Conservation (phyloP, 768 basidiomycete species). For the Fomitopsis pulvina region DNA sequence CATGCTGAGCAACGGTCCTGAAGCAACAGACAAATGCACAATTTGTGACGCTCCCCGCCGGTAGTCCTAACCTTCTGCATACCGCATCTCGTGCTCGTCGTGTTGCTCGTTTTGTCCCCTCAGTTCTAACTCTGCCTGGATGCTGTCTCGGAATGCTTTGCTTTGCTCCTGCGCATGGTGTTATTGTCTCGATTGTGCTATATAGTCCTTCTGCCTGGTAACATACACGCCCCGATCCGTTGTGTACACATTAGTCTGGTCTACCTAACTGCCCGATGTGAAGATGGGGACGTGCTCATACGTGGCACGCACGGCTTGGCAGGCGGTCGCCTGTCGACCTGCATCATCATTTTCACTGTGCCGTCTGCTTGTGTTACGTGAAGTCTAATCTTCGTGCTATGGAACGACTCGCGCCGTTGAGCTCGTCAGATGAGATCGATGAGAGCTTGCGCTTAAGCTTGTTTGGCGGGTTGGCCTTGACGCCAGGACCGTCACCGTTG, state of each 20-base stretch:
- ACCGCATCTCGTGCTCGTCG: too few species aligned
- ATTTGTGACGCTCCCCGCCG: constrained; percentile 32
- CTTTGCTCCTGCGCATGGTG: too few species aligned
- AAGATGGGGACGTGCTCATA: not conserved
- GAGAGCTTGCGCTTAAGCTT: constrained; percentile 64
- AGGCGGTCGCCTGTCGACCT: not conserved
- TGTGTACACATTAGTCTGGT: constrained; percentile 14
- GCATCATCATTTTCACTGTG: not conserved
- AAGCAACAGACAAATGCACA: constrained; percentile 36
- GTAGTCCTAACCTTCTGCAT: too few species aligned
- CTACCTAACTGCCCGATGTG: not conserved
- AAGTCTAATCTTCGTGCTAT: constrained; percentile 74
- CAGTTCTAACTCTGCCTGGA: too few species aligned
- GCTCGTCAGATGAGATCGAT: constrained; percentile 52
- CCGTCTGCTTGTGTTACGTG: constrained; percentile 28
- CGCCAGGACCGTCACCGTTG: constrained; percentile 40
- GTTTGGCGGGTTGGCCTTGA: constrained; percentile 44
- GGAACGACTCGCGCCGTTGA: constrained; percentile 37
- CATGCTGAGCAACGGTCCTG: constrained; percentile 31
- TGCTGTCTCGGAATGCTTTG: too few species aligned
- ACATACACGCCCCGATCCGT: too few species aligned
- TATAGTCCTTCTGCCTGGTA: too few species aligned
- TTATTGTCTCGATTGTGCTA: too few species aligned
- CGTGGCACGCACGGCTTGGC: too few species aligned
- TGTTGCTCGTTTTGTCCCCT: too few species aligned